Evolutionary conservation across 2,329 filamentous ascomycete species (phyloP).

Genomic region (Penicillium sp.): DNA sequence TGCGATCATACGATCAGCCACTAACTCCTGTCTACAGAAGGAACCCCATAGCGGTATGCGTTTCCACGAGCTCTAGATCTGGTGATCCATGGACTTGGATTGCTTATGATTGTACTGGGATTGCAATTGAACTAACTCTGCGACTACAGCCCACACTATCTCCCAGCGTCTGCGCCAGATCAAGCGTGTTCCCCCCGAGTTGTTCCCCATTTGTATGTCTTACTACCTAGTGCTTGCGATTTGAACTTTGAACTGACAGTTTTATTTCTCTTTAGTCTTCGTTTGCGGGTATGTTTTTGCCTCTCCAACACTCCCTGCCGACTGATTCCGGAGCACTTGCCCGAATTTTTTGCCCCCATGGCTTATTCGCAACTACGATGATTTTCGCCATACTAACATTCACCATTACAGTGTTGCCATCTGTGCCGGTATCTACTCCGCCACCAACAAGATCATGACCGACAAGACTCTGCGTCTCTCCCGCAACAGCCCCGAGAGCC

Average conservation of each 20-base stretch:
- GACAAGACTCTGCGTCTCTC: conserved; percentile 91
- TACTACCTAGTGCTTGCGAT: conserved; percentile 5
- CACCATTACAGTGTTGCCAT: conserved; percentile 61
- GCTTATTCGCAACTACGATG: conserved; percentile 8
- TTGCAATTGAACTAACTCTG: conserved; percentile 25
- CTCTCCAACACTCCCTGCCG: conserved; percentile 13
- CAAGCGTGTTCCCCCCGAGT: conserved; percentile 87
- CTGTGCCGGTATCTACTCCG: conserved; percentile 77
- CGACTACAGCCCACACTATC: conserved; percentile 79
- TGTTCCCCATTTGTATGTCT: conserved; percentile 85
- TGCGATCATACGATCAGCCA: conserved; percentile 23
- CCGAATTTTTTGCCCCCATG: conserved; percentile 18
- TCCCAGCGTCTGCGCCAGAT: conserved; percentile 91
- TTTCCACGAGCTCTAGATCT: conserved; percentile 4
- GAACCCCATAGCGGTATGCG: conserved; percentile 63
- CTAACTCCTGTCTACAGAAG: conserved; percentile 56
- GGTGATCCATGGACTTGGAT: conserved; percentile 6
- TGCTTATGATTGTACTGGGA: not conserved
- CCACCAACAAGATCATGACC: conserved; percentile 75
- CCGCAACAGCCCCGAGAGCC: conserved; percentile 61
- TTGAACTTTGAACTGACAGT: conserved; percentile 15
- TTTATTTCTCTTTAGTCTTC: conserved; percentile 60
- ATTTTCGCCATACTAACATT: conserved; percentile 19
- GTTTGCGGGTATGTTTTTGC: conserved; percentile 73
- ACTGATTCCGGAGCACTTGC: conserved; percentile 12